Conservation (phyloP, 1,284 basidiomycete species). For the Mycena citricolor region DNA sequence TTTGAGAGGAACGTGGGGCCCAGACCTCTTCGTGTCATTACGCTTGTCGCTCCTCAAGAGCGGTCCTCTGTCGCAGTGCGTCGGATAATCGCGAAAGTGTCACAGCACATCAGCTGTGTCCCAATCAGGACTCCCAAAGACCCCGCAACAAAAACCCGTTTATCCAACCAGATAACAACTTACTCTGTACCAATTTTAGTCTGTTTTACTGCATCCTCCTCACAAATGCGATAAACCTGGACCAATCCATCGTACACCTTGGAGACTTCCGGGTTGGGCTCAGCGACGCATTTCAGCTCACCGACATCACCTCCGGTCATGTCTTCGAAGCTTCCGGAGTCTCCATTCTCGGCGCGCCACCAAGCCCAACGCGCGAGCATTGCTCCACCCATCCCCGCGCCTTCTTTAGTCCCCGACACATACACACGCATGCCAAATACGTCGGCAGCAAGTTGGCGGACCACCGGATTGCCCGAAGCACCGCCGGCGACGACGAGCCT, state of each 20-base stretch:
- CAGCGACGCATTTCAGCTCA: constrained; percentile 58
- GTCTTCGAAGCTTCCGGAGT: constrained; percentile 58
- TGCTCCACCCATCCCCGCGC: constrained; percentile 70
- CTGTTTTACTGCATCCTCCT: constrained; percentile 39
- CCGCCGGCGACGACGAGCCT: constrained; percentile 82
- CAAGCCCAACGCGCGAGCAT: constrained; percentile 68
- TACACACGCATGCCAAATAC: constrained; percentile 76
- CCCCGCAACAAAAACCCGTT: no score
- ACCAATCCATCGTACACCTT: constrained; percentile 45
- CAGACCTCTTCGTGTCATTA: no score
- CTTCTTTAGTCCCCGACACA: constrained; percentile 65
- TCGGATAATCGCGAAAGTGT: no score
- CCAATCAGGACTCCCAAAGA: no score
- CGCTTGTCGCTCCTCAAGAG: no score
- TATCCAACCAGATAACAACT: no score
- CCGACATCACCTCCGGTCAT: constrained; percentile 52
- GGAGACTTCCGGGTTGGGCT: constrained; percentile 45
- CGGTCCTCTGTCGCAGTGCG: no score
- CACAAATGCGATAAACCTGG: constrained; percentile 45
- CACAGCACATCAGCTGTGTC: no score
- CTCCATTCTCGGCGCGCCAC: constrained; percentile 52
- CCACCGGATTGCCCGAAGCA: constrained; percentile 72
- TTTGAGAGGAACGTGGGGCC: no score
- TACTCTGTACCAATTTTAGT: no score
- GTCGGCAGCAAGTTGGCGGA: constrained; percentile 78